phyloP scores from a whole-genome alignment of 2,329 filamentous ascomycete species.

The Pestalotiopsis sp. region DNA sequence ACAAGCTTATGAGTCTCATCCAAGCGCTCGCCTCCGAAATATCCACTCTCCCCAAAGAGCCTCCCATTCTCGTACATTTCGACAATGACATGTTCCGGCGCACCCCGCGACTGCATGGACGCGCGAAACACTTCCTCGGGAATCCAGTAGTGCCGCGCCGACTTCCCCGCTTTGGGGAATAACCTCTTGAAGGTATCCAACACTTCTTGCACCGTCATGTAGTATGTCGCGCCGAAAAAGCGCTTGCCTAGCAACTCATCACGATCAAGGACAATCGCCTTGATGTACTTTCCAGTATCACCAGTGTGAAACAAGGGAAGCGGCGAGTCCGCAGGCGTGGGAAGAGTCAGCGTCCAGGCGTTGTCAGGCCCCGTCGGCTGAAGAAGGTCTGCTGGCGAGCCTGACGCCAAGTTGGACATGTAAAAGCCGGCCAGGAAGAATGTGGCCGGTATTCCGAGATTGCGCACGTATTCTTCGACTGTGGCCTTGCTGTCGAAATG shows the following conservation, averaged over 20 bases:
- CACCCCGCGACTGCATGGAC: slow-evolving; percentile 30
- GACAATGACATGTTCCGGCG: slow-evolving; percentile 41
- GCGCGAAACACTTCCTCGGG: slow-evolving; percentile 41
- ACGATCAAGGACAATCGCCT: slow-evolving; percentile 31
- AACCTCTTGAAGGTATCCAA: slow-evolving; percentile 38
- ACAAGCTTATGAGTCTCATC: slow-evolving; percentile 37
- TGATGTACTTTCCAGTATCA: slow-evolving; percentile 37
- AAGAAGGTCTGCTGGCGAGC: slow-evolving; percentile 23
- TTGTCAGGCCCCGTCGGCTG: slow-evolving; percentile 27
- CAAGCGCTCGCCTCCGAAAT: slow-evolving; percentile 48
- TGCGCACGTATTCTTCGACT: slow-evolving; percentile 3
- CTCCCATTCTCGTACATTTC: slow-evolving; percentile 57
- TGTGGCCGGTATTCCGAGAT: slow-evolving; percentile 42
- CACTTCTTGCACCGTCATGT: slow-evolving; percentile 40
- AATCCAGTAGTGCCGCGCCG: slow-evolving; percentile 34
- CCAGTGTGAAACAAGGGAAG: slow-evolving; percentile 31
- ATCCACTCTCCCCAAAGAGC: slow-evolving; percentile 52
- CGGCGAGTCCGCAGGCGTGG: slow-evolving; percentile 25
- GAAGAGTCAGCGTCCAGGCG: slow-evolving; percentile 29
- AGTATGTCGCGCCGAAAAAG: slow-evolving; percentile 43
- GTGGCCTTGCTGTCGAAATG: slow-evolving; percentile 28
- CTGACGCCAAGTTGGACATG: slow-evolving; percentile 46
- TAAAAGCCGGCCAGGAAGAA: slow-evolving; percentile 53
- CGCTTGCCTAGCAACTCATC: slow-evolving; percentile 41
- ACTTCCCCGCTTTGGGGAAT: slow-evolving; percentile 40